Conservation (phyloP, 2,329 filamentous ascomycete species). For the Decorospora gaudefroyi region DNA sequence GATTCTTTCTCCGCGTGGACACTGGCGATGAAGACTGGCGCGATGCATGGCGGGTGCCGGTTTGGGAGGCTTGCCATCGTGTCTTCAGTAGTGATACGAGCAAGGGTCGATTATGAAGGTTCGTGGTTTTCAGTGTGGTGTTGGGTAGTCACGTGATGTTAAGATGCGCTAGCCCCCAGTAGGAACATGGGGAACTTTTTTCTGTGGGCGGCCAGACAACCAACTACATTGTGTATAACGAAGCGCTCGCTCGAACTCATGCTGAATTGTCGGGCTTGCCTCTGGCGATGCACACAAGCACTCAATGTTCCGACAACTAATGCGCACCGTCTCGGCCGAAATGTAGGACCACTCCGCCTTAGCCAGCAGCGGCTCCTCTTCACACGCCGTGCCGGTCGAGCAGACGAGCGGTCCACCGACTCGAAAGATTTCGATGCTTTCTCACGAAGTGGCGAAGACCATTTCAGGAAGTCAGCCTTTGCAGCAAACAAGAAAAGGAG, state of each 20-base stretch:
- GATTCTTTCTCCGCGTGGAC: slow-evolving; percentile 24
- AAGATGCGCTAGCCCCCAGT: no score
- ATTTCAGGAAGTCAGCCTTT: slow-evolving; percentile 35
- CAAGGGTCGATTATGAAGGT: slow-evolving; percentile 8
- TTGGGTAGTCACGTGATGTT: slow-evolving; percentile 26
- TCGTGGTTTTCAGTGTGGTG: not conserved
- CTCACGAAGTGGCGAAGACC: slow-evolving; percentile 20
- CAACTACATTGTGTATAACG: slow-evolving; percentile 14
- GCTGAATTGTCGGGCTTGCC: slow-evolving; percentile 53
- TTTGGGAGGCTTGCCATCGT: slow-evolving; percentile 9
- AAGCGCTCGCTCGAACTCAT: slow-evolving; percentile 37
- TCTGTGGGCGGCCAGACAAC: slow-evolving; percentile 9
- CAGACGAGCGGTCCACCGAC: slow-evolving; percentile 4
- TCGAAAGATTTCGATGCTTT: slow-evolving; percentile 16
- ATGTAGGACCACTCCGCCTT: slow-evolving; percentile 23
- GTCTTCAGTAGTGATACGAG: slow-evolving; percentile 9
- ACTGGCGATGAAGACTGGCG: slow-evolving; percentile 9
- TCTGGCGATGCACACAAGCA: slow-evolving; percentile 51
- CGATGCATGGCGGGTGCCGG: slow-evolving; percentile 18
- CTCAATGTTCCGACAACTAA: slow-evolving; percentile 40
- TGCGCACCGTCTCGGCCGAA: slow-evolving; percentile 26
- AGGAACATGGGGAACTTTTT: slow-evolving; percentile 24
- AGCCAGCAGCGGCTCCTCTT: slow-evolving; percentile 28
- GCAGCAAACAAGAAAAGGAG: slow-evolving; percentile 33
- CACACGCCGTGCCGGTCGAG: slow-evolving; percentile 16